phyloP scores from a whole-genome alignment of 2,329 filamentous ascomycete species.

The Ilyonectria mors-panacis region DNA sequence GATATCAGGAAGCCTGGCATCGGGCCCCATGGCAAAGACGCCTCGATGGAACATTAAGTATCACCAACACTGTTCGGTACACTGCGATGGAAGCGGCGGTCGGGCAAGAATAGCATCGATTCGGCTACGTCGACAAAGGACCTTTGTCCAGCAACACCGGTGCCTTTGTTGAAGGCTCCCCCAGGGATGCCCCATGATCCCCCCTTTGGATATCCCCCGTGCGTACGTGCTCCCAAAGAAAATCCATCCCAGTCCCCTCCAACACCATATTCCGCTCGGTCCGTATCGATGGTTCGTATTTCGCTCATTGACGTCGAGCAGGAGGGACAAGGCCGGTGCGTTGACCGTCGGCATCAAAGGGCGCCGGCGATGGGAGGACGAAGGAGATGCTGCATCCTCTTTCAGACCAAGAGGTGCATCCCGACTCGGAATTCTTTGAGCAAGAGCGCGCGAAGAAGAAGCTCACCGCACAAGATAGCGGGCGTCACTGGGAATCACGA shows the following conservation, averaged over 20 bases:
- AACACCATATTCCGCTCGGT: slow-evolving; percentile 7
- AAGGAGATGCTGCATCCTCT: not conserved
- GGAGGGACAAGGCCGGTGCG: slow-evolving; percentile 16
- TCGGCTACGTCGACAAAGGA: slow-evolving; percentile 21
- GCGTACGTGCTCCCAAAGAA: not conserved
- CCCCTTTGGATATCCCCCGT: not conserved
- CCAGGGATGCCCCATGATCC: not conserved
- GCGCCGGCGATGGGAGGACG: not conserved
- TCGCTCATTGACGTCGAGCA: not conserved
- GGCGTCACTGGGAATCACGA: slow-evolving; percentile 1
- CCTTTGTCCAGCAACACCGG: slow-evolving; percentile 8
- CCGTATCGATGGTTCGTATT: slow-evolving; percentile 11
- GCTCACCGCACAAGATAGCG: not conserved
- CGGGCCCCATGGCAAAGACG: slow-evolving; percentile 16
- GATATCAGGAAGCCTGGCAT: not conserved
- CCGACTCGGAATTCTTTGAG: not conserved
- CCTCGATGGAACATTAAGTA: slow-evolving; percentile 24
- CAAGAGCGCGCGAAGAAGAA: not conserved
- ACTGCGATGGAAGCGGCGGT: not conserved
- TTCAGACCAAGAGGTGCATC: slow-evolving; percentile 7
- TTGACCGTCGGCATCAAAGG: slow-evolving; percentile 4
- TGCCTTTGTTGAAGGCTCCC: not conserved
- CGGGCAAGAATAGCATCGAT: slow-evolving; percentile 15
- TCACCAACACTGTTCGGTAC: not conserved
- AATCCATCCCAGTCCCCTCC: not conserved